Evolutionary conservation across 75 land plant species (phyloP).

Genomic region (Azolla pinnata): DNA sequence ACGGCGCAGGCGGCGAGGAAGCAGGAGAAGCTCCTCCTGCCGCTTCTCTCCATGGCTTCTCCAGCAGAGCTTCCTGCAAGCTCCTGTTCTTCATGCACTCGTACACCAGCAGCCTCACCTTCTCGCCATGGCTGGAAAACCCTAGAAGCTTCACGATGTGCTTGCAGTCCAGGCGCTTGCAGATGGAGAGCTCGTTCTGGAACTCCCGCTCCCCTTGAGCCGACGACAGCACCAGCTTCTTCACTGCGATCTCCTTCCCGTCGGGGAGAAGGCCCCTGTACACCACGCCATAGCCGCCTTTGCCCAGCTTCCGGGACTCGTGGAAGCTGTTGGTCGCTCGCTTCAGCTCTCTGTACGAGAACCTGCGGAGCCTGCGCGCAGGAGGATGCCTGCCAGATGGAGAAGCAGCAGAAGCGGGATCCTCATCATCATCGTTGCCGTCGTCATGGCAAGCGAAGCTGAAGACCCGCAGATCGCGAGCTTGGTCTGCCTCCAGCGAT

Average conservation of each 20-base stretch:
- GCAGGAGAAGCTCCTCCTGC: too few species aligned
- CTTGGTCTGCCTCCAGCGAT: too few species aligned
- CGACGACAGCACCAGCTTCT: slow-evolving; percentile 39
- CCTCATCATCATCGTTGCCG: too few species aligned
- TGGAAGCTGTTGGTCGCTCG: slow-evolving; percentile 55
- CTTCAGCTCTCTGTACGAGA: slow-evolving; percentile 36
- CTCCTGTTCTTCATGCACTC: slow-evolving; percentile 71
- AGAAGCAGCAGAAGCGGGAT: too few species aligned
- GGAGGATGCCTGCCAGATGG: neutral
- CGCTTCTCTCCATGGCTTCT: too few species aligned
- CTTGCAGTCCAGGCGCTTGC: slow-evolving; percentile 39
- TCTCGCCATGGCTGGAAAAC: slow-evolving; percentile 35
- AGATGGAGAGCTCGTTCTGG: slow-evolving; percentile 55
- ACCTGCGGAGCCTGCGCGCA: slow-evolving; percentile 42
- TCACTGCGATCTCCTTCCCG: slow-evolving; percentile 71
- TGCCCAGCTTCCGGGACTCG: slow-evolving; percentile 33
- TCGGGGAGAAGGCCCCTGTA: slow-evolving; percentile 49
- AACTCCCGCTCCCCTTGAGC: slow-evolving; percentile 51
- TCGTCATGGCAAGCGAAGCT: too few species aligned
- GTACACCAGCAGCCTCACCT: slow-evolving; percentile 40
- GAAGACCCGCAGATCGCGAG: too few species aligned
- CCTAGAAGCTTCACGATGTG: slow-evolving; percentile 62
- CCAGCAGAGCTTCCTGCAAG: slow-evolving; percentile 61
- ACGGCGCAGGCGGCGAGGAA: too few species aligned
- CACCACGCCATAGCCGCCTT: slow-evolving; percentile 62